Base-by-base conservation (phyloP, 805 yeast genomes). In the Zygoascus flipseniorum region DNA sequence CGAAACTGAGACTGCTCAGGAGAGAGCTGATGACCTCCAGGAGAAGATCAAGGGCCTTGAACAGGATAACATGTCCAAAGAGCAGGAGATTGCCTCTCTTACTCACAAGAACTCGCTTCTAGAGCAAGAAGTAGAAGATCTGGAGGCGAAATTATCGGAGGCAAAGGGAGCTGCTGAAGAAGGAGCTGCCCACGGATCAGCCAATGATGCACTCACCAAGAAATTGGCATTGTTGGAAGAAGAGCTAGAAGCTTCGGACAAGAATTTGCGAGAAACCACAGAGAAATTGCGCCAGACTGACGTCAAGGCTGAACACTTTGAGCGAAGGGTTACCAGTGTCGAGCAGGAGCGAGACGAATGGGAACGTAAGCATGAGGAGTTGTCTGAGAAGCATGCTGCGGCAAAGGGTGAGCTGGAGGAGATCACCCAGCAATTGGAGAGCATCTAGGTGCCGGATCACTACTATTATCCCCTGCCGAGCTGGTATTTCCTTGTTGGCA, bases 1-100 rank as follows among this genome's bases (percentile, higher is more conserved):
- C 65, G 98, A 93, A 70, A 92, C 96, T 62, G 99, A 93, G 76
- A 77, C 85, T 65, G 95, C 99, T 89, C 97, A 92, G 77, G 97
- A 89, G 71, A 88, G 89, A 77, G 84, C 93, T 57, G 99, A 93
- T 67, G 96, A 87, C 65, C 80, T 86, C 65, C 73, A 82, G 57
- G 82, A 78, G 59, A 83, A 83, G 70, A 82, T 86, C 75, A 93
- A 90, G 79, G 85, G 78, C 68, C 78, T 92, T 71, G 98, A 92
- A 73, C 97, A 92, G 75, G 96, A 89, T 67, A 79, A 80, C 68
- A 76, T 87, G 62, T 92, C 88, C 62, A 90, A 90, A 76, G 99
- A 93, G 71, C 92, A 93, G 76, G 93, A 88, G 71, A 89, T 93
- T 71, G 89, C 89, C 69, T 79, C 97, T 5, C 81, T 93, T 72